These are phyloP conservation scores for Aurinia saxatilis DNA, from an alignment of 345 rosid genomes.

Conservation along the genomic window DNA sequence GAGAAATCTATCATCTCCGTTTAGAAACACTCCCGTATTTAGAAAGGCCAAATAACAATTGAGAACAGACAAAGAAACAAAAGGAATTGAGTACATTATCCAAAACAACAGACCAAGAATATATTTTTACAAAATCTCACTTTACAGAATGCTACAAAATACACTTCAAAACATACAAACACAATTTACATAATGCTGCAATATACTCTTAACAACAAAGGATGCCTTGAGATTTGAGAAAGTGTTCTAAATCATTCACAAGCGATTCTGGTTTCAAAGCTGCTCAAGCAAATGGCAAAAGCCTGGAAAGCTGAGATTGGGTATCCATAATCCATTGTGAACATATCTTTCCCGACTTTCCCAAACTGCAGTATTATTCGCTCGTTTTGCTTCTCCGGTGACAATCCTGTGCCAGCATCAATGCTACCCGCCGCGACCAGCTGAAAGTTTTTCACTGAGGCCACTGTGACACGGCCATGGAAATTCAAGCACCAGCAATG, in stretches of 20 bases:
- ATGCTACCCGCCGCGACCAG: constrained; percentile 27
- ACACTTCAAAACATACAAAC: neutral
- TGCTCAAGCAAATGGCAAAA: constrained; percentile 71
- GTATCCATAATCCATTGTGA: constrained; percentile 72
- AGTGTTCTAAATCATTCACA: constrained; percentile 41
- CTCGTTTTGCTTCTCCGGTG: constrained; percentile 30
- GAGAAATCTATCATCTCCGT: neutral
- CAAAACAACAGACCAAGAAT: neutral
- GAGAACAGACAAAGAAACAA: neutral
- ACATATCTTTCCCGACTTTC: constrained; percentile 71
- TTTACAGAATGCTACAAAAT: constrained; percentile 6
- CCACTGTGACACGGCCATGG: constrained; percentile 72
- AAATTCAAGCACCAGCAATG: constrained; percentile 83
- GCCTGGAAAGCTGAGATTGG: constrained; percentile 79
- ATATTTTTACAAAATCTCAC: neutral
- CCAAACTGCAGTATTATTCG: constrained; percentile 63
- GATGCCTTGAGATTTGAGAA: neutral
- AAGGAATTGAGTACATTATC: neutral
- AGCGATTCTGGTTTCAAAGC: constrained; percentile 74
- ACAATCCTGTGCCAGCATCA: constrained; percentile 32
- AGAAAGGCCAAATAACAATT: neutral
- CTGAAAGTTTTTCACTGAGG: constrained; percentile 69
- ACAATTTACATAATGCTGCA: constrained; percentile 10
- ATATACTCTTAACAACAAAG: neutral
- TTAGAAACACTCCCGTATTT: neutral